Evolutionary conservation across 805 yeast species (phyloP), one percentile per base, ranked within the genome.

Genomic region (Saccharomycopsis fermentans): DNA sequence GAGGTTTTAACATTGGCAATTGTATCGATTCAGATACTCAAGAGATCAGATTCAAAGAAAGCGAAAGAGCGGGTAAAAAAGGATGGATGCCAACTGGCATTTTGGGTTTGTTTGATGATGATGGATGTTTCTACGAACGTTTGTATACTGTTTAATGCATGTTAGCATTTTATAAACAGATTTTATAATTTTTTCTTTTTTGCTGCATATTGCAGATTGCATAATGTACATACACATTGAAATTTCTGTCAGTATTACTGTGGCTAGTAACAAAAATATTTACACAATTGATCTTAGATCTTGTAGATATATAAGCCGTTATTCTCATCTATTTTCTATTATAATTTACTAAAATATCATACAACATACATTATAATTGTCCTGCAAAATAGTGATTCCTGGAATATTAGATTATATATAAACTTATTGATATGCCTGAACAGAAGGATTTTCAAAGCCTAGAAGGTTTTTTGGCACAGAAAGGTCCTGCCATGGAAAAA

Each of bases 71-170:
- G 19, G 64, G 62, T 12, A 59, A 62, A 16, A 54, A 59, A 34
- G 64, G 64, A 4, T 62, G 64, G 64, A 62, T 62, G 64, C 59
- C 64, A 24, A 59, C 63, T 14, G 64, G 64, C 8, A 52, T 62
- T 37, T 35, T 62, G 6, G 64, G 64, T 16, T 21, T 19, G 11
- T 55, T 54, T 29, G 62, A 59, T 16, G 56, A 58, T 9, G 64
- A 62, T 54, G 64, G 64, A 16, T 62, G 64, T 55, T 62, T 62
- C 37, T 62, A 62, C 48, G 64, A 62, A 52, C 59, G 47, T 34
- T 19, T 62, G 11, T 59, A 58, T 39, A n/a, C 50, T 8, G 26
- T 43, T 43, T 43, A 14, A 24, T 26, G 47, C 26, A 21, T 43
- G 50, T 14, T 24, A 2, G 24, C 50, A 6, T 43, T 21, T 11